phyloP scores from a whole-genome alignment of 192 early-diverging fungal genomes.

The Gamsiella multidivaricata region DNA sequence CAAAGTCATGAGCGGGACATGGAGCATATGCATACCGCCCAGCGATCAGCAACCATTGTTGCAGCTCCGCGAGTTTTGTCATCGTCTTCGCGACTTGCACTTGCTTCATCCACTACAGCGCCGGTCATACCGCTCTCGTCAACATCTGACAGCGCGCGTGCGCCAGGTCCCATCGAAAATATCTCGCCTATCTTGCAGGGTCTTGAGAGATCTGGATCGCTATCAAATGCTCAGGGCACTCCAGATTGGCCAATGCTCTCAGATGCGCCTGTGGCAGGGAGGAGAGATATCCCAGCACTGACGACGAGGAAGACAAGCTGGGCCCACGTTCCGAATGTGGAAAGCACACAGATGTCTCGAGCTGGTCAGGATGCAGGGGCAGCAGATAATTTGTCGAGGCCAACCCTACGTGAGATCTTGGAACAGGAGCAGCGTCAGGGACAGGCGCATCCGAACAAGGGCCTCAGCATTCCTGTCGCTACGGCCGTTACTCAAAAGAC shows the following conservation, averaged over 20 bases:
- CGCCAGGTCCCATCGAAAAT: background rate
- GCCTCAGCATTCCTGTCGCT: background rate
- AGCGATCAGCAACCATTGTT: background rate
- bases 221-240: background rate
- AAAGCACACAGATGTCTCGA: background rate
- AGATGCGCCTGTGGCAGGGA: background rate
- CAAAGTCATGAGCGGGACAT: background rate
- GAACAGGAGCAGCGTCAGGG: slow-evolving; percentile 47
- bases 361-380: background rate
- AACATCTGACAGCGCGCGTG: background rate
- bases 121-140: background rate
- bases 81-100: too few relatives aligned
- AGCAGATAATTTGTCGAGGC: slow-evolving; percentile 3
- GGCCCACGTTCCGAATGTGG: slow-evolving; percentile 11
- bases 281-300: slow-evolving; percentile 16
- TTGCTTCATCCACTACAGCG: background rate
- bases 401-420: slow-evolving; percentile 58
- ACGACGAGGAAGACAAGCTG: slow-evolving; percentile 23
- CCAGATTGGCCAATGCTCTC: slow-evolving; percentile 14
- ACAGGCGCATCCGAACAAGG: background rate
- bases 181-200: background rate
- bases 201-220: background rate
- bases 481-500: slow-evolving; percentile 10
- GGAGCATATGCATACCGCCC: background rate
- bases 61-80: too few relatives aligned